Evolutionary conservation across 2,329 filamentous ascomycete genomes (phyloP).

Genomic region (Scedosporium dehoogii): DNA sequence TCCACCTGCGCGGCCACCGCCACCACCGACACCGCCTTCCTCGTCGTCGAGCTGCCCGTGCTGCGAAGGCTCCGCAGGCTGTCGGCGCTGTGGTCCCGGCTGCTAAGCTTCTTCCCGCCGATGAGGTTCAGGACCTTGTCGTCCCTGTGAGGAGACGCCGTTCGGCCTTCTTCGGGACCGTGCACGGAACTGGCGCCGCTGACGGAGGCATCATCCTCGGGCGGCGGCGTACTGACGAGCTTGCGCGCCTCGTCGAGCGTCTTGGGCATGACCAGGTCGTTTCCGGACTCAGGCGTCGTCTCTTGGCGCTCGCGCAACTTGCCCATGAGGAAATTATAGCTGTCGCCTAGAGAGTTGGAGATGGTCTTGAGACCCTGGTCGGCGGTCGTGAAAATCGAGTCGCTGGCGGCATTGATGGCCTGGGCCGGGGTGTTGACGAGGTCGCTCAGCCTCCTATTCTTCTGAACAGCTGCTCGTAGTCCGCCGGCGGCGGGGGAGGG

Average conservation of each 20-base stretch:
- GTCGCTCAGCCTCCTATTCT: slow-evolving; percentile 72
- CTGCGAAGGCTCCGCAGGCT: slow-evolving; percentile 59
- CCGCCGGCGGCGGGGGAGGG: slow-evolving; percentile 24
- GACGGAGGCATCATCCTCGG: slow-evolving; percentile 50
- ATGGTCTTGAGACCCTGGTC: slow-evolving; percentile 91
- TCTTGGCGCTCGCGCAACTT: slow-evolving; percentile 66
- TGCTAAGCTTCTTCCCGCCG: slow-evolving; percentile 45
- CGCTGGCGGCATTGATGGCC: slow-evolving; percentile 71
- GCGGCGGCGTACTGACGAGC: slow-evolving; percentile 65
- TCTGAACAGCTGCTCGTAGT: slow-evolving; percentile 36
- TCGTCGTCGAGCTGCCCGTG: slow-evolving; percentile 29
- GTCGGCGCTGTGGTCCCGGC: slow-evolving; percentile 67
- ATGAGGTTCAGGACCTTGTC: slow-evolving; percentile 64
- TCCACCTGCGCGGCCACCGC: neutral
- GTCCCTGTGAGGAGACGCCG: slow-evolving; percentile 28
- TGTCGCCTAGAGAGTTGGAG: slow-evolving; percentile 79
- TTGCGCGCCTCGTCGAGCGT: slow-evolving; percentile 89
- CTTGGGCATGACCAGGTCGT: slow-evolving; percentile 58
- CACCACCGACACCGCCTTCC: slow-evolving; percentile 20
- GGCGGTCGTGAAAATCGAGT: slow-evolving; percentile 76
- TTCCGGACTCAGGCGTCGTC: slow-evolving; percentile 26
- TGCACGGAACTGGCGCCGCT: slow-evolving; percentile 45
- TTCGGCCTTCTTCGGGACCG: slow-evolving; percentile 27
- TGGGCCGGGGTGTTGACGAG: slow-evolving; percentile 77
- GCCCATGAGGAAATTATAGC: slow-evolving; percentile 87